A percentile compares a stretch with the other conserved stretches of the same genome.
phyloP scores from a whole-genome alignment of 2,329 filamentous ascomycete genomes.

The Aspergillus eucalypticola region DNA sequence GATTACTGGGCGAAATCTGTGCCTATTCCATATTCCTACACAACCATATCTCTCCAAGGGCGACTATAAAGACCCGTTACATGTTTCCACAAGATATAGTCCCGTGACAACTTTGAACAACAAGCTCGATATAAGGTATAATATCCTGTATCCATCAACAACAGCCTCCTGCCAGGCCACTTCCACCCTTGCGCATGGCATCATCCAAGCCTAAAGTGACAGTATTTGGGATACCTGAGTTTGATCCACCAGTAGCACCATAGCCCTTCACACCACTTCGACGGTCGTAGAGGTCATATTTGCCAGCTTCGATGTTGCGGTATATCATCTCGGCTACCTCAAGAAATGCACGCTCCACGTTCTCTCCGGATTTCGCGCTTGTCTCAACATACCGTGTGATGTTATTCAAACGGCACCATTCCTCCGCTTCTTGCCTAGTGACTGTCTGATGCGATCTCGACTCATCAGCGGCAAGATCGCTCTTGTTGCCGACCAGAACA shows the following conservation, averaged over 20 bases:
- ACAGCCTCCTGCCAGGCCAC: conserved; percentile 39
- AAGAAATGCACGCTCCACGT: conserved; percentile 89
- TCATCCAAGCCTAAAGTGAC: conserved; percentile 50
- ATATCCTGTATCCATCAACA: conserved; percentile 27
- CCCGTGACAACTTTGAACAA: background rate
- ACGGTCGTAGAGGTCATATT: conserved; percentile 91
- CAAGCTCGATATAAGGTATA: background rate
- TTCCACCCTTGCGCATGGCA: conserved; percentile 46
- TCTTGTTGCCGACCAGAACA: conserved; percentile 93
- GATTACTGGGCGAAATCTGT: no score
- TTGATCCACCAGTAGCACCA: conserved; percentile 42
- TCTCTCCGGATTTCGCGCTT: conserved; percentile 90
- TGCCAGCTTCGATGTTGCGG: conserved; percentile 92
- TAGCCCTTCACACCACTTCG: conserved; percentile 82
- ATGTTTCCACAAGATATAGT: background rate
- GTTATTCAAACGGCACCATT: conserved; percentile 83
- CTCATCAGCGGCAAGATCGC: conserved; percentile 66
- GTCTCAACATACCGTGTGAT: conserved; percentile 95
- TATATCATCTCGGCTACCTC: conserved; percentile 94
- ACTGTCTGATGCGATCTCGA: conserved; percentile 63
- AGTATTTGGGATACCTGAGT: conserved; percentile 39
- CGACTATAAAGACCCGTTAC: no score
- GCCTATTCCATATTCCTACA: no score
- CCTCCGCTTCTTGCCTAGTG: conserved; percentile 76
- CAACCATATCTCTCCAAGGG: no score